Percentiles rank a stretch among this genome's conserved stretches.
These are phyloP conservation scores for Vanrija pseudolonga DNA, from an alignment of 1,284 basidiomycete species.

Conservation along the genomic window DNA sequence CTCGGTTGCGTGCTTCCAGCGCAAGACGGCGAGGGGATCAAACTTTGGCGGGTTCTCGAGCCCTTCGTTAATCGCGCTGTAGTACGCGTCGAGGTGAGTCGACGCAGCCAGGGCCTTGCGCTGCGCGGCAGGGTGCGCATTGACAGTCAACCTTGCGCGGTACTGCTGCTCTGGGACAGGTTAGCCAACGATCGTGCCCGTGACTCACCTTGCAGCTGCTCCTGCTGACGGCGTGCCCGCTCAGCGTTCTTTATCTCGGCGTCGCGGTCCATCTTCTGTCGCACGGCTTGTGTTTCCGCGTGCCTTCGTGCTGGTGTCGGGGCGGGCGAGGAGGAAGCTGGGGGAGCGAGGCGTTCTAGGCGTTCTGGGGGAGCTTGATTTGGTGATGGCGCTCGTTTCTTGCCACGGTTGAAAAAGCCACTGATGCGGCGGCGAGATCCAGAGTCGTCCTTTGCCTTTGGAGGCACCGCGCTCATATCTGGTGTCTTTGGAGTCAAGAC, in stretches of 20 bases:
- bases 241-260: conserved; percentile 31
- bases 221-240: conserved; percentile 34
- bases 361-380: neutral
- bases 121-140: conserved; percentile 42
- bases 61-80: conserved; percentile 39
- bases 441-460: neutral
- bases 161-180: conserved; percentile 34
- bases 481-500: neutral
- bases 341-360: neutral
- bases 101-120: conserved; percentile 32
- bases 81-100: conserved; percentile 43
- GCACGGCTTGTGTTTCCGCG: conserved; percentile 6
- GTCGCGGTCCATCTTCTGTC: conserved; percentile 17
- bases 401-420: conserved; percentile 10
- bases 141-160: conserved; percentile 37
- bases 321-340: neutral
- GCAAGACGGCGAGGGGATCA: conserved; percentile 39
- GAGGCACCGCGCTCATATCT: neutral
- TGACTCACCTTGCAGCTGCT: conserved; percentile 38
- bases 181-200: neutral
- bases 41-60: conserved; percentile 38
- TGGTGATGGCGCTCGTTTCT: conserved; percentile 7
- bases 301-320: conserved; percentile 4
- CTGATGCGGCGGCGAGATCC: conserved; percentile 10
- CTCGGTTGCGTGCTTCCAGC: conserved; percentile 33